These are phyloP conservation scores for Ogataea thermomethanolica DNA, from an alignment of 805 yeast genomes.

Conservation along the genomic window DNA sequence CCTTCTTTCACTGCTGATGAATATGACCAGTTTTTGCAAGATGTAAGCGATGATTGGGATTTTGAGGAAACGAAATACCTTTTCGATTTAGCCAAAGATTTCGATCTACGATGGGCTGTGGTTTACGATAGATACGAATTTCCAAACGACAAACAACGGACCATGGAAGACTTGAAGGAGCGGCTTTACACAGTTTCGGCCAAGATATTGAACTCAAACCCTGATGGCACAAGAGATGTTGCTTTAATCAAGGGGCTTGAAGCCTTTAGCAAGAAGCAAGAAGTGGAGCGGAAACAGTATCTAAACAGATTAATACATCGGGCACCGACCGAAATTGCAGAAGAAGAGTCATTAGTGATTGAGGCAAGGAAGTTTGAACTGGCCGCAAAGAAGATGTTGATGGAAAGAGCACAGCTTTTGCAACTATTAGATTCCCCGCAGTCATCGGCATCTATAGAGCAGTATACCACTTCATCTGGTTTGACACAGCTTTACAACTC, in stretches of 20 bases:
- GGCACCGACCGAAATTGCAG: constrained; percentile 96
- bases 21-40: constrained; percentile 45
- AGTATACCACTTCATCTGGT: constrained; percentile 82
- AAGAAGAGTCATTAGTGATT: constrained; percentile 89
- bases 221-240: constrained; percentile 40
- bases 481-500: constrained; percentile 80
- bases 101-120: constrained; percentile 68
- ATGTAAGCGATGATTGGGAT: constrained; percentile 48
- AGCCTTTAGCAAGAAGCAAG: constrained; percentile 65
- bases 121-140: constrained; percentile 57
- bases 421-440: constrained; percentile 86
- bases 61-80: constrained; percentile 74
- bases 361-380: constrained; percentile 92
- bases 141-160: constrained; percentile 42
- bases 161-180: constrained; percentile 78
- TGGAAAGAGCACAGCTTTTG: constrained; percentile 75
- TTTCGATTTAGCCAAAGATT: constrained; percentile 61
- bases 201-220: constrained; percentile 40
- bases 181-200: constrained; percentile 72
- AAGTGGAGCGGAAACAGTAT: constrained; percentile 76
- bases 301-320: constrained; percentile 71
- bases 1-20: constrained; percentile 66
- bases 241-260: constrained; percentile 56
- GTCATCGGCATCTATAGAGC: constrained; percentile 67
- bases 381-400: constrained; percentile 83